Evolutionary conservation across 2,329 filamentous ascomycete species (phyloP), one percentile per base, ranked within the genome.

Genomic region (Beauveria scarabaeidicola): DNA sequence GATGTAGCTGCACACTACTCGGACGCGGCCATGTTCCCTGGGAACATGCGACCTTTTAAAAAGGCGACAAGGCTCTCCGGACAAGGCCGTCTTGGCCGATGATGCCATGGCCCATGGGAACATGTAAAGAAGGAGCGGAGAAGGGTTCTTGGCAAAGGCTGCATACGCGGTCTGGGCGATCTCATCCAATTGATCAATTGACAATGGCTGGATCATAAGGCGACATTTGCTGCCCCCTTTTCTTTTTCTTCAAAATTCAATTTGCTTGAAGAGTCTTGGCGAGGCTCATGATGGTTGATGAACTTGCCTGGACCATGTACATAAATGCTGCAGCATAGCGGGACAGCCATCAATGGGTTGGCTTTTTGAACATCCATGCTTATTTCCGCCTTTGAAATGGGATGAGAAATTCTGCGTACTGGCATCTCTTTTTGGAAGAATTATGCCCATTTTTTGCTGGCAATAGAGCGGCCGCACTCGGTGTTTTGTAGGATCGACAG

Each of bases 81-180:
- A 50, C 41, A 15, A 50, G 47, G 53, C 53, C 17, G 47, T 52
- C 55, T 58, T 44, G 55, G 38, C 47, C 23, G 54, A 50, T 58
- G 55, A 58, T 51, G 55, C 29, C 38, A 41, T 58, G 19, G 17
- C 47, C 29, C 38, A 41, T 58, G 19, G 17, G 19, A 48, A 46
- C 13, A 17, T 32, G 52, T 41, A 25, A 48, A 10, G n/a, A n/a
- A 27, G 55, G 36, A 57, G 55, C 46, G 55, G 55, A 58, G 32
- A 58, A 58, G 55, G 7, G 3, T 36, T 52, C 55, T 58, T 58
- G 55, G 55, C 55, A 52, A 23, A 40, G 10, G n/a, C 13, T 19
- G 9, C 25, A 9, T 32, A 40, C 47, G 23, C 54, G 44, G 10
- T 27, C 27, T 36, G 32, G 5, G 23, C 38, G 13, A 44, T 27